Percentiles rank a stretch among this genome's conserved stretches.
Evolutionary conservation across 1,284 basidiomycete species (phyloP).

Genomic region (Cutaneotrichosporon sp.): DNA sequence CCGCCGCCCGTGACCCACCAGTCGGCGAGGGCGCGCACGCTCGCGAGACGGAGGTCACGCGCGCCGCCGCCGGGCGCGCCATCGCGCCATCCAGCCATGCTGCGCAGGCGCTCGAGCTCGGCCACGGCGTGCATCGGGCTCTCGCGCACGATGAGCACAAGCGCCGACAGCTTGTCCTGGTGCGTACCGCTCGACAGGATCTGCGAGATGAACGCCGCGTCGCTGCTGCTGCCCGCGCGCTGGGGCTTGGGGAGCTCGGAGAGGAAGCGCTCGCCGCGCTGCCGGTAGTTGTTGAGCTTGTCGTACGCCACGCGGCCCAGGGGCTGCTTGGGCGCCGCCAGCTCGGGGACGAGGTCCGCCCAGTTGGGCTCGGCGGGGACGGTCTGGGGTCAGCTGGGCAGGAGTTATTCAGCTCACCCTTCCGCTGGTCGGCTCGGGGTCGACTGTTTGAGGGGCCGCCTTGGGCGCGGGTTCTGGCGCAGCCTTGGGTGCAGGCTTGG

Average conservation of each 20-base stretch:
- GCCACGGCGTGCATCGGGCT: constrained; percentile 87
- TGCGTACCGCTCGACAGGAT: constrained; percentile 86
- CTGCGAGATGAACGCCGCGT: constrained; percentile 76
- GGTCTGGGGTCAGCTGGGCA: constrained; percentile 21
- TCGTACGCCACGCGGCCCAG: constrained; percentile 21
- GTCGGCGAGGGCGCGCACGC: constrained; percentile 86
- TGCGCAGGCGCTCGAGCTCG: constrained; percentile 72
- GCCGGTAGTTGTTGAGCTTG: constrained; percentile 36
- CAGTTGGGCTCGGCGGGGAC: constrained; percentile 39
- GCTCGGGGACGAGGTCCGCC: constrained; percentile 38
- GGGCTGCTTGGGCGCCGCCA: constrained; percentile 27
- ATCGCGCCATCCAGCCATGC: constrained; percentile 76
- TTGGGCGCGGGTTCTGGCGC: constrained; percentile 12
- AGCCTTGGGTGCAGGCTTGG: constrained; percentile 16
- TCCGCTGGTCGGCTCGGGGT: constrained; percentile 34
- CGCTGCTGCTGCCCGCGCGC: constrained; percentile 59
- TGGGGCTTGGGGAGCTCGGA: constrained; percentile 39
- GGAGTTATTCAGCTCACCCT: constrained; percentile 24
- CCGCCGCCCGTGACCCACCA: constrained; percentile 95
- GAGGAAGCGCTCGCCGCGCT: constrained; percentile 37
- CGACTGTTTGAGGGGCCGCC: constrained; percentile 34
- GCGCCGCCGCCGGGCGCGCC: constrained; percentile 47
- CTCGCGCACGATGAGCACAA: constrained; percentile 87
- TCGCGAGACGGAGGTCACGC: constrained; percentile 86
- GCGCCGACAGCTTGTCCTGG: constrained; percentile 87